Evolutionary conservation across 441 rosid genomes (phyloP).

Genomic region (Populus hybrid): DNA sequence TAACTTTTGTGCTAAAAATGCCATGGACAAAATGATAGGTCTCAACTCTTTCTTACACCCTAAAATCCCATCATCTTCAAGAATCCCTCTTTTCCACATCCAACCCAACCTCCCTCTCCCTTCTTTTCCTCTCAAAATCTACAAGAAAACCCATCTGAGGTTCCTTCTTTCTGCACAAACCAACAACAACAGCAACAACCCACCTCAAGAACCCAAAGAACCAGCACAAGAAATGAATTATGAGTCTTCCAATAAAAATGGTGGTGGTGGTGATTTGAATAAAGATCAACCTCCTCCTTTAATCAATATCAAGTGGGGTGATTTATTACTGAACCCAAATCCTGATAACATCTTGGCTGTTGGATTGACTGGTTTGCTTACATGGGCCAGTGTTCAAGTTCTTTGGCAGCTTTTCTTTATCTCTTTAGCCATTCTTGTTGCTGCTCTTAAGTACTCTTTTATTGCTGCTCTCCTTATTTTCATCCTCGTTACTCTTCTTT

Average conservation of each 20-base stretch:
- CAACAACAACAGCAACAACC: neutral
- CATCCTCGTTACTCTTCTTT: conserved; percentile 76
- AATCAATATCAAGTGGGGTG: conserved; percentile 52
- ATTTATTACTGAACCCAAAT: conserved; percentile 57
- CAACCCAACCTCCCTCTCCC: neutral
- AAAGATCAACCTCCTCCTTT: conserved; percentile 33
- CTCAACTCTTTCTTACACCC: conserved; percentile 14
- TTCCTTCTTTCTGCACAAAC: conserved; percentile 32
- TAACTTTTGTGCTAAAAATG: too few species aligned
- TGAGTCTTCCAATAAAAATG: conserved; percentile 13
- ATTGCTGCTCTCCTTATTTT: conserved; percentile 75
- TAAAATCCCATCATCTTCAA: conserved; percentile 13
- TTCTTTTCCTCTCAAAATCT: conserved; percentile 17
- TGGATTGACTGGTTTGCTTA: conserved; percentile 67
- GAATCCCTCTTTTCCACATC: neutral
- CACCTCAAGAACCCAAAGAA: conserved; percentile 3
- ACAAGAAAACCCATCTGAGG: conserved; percentile 27
- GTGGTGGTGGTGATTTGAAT: conserved; percentile 30
- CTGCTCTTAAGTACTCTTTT: conserved; percentile 85
- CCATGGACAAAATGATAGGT: conserved; percentile 23
- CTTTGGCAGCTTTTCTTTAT: conserved; percentile 64
- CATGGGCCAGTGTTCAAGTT: conserved; percentile 93
- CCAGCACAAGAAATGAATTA: conserved; percentile 13
- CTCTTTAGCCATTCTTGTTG: conserved; percentile 67
- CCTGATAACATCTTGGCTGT: conserved; percentile 73